Percentiles rank a stretch among this genome's conserved stretches.
Evolutionary conservation across 2,329 filamentous ascomycete species (phyloP).

Genomic region (Cladosporium sp.): DNA sequence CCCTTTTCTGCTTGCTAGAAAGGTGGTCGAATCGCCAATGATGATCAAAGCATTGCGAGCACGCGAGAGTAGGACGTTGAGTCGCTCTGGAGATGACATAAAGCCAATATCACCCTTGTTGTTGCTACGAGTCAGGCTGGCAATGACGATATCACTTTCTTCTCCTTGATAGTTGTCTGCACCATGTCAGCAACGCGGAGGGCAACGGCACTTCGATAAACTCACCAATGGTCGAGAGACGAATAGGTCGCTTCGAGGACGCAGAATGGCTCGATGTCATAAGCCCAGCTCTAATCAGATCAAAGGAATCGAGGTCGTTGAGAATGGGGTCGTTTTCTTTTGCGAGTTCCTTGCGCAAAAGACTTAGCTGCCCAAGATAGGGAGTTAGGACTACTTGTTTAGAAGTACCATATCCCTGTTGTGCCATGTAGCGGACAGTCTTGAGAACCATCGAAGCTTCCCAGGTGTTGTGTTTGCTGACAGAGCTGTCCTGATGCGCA

Average conservation of each 20-base stretch:
- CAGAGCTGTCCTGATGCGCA: slow-evolving; percentile 15
- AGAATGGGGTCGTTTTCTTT: slow-evolving; percentile 56
- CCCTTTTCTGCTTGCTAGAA: slow-evolving; percentile 17
- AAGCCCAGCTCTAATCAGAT: slow-evolving; percentile 36
- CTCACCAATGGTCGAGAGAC: slow-evolving; percentile 33
- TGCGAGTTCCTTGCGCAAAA: slow-evolving; percentile 44
- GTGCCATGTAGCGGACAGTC: slow-evolving; percentile 59
- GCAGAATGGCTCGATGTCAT: slow-evolving; percentile 18
- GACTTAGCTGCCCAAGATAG: slow-evolving; percentile 54
- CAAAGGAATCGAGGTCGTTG: slow-evolving; percentile 56
- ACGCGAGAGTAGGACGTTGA: slow-evolving; percentile 64
- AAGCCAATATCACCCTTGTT: slow-evolving; percentile 56
- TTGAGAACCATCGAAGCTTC: slow-evolving; percentile 59
- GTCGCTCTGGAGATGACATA: slow-evolving; percentile 59
- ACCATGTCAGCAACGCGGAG: background rate
- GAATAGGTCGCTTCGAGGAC: slow-evolving; percentile 39
- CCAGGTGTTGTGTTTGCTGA: slow-evolving; percentile 44
- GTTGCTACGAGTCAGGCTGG: slow-evolving; percentile 70
- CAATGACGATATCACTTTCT: slow-evolving; percentile 64
- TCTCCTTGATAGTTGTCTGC: slow-evolving; percentile 67
- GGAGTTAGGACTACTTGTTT: slow-evolving; percentile 68
- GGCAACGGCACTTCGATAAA: background rate
- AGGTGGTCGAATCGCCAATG: slow-evolving; percentile 54
- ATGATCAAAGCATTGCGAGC: slow-evolving; percentile 67
- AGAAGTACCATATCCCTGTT: slow-evolving; percentile 57